Evolutionary conservation across 2,329 filamentous ascomycete genomes (phyloP).

Genomic region (Fonsecaea nubica): DNA sequence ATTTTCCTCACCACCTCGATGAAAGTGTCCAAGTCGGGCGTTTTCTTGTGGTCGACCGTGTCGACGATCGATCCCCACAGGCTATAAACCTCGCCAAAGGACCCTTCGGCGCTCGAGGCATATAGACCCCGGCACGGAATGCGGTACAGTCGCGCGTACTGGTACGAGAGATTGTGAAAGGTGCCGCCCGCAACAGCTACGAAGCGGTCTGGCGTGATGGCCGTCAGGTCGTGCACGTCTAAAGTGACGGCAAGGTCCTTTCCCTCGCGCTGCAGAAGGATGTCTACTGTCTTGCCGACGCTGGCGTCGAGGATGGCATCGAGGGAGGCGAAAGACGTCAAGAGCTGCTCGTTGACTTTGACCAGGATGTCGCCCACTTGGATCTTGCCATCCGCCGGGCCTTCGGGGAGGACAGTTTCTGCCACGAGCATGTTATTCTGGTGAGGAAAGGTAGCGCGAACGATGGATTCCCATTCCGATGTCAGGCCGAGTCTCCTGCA

Average conservation of each 20-base stretch:
- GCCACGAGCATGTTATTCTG: constrained; percentile 97
- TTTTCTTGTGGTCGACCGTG: constrained; percentile 88
- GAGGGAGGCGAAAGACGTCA: constrained; percentile 90
- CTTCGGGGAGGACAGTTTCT: constrained; percentile 90
- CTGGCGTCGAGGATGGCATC: constrained; percentile 91
- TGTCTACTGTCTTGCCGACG: constrained; percentile 75
- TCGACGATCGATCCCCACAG: constrained; percentile 94
- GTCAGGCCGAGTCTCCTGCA: constrained; percentile 87
- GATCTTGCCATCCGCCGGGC: constrained; percentile 83
- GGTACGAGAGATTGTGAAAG: constrained; percentile 96
- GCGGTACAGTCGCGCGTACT: constrained; percentile 94
- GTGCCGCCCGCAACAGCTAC: constrained; percentile 91
- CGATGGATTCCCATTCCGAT: constrained; percentile 82
- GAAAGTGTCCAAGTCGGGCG: constrained; percentile 84
- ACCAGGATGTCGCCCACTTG: constrained; percentile 94
- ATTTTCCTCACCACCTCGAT: constrained; percentile 89
- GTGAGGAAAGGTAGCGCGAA: constrained; percentile 82
- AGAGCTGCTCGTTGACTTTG: constrained; percentile 89
- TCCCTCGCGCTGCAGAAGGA: constrained; percentile 87
- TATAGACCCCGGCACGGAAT: constrained; percentile 94
- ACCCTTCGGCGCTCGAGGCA: constrained; percentile 91
- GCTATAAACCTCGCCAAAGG: constrained; percentile 90
- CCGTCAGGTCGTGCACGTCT: constrained; percentile 85
- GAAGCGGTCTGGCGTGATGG: constrained; percentile 94
- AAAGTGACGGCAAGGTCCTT: constrained; percentile 85